Evolutionary conservation across 225 moss, liverwort and hornwort genomes (phyloP).

Genomic region (Anthoceros angustus): DNA sequence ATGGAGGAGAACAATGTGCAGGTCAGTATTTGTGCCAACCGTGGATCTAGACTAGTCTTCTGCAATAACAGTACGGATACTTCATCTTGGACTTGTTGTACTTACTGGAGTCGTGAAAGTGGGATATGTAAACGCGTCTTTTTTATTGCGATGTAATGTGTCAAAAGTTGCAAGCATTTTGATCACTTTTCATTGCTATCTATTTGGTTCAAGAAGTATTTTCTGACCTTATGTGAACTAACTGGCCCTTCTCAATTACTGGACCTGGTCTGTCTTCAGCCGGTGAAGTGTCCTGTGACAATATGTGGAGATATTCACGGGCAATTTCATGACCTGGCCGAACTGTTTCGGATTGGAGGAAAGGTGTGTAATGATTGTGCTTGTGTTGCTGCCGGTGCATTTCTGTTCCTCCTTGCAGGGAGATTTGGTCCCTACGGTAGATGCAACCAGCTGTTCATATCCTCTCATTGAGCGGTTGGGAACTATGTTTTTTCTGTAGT

Average conservation of each 20-base stretch:
- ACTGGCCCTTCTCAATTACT: too few species aligned
- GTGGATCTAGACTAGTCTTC: neutral
- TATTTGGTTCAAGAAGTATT: neutral
- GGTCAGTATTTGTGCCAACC: conserved; percentile 2
- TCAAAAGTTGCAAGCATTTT: neutral
- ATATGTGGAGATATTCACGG: conserved; percentile 28
- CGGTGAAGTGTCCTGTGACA: conserved; percentile 36
- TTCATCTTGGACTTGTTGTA: neutral
- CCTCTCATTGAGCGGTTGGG: conserved; percentile 2
- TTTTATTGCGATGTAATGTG: too few species aligned
- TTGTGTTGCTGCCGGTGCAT: neutral
- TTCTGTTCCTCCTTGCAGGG: neutral
- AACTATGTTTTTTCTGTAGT: conserved; percentile 12
- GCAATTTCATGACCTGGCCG: conserved; percentile 30
- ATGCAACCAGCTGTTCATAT: neutral
- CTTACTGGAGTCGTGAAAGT: too few species aligned
- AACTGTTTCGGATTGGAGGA: conserved; percentile 31
- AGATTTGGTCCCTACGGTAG: neutral
- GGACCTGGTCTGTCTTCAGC: conserved; percentile 15
- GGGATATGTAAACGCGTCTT: too few species aligned
- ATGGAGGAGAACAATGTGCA: conserved; percentile 29
- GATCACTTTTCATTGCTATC: neutral
- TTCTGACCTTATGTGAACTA: neutral
- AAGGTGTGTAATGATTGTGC: conserved; percentile 10
- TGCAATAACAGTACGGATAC: neutral